A percentile compares a stretch with the other conserved stretches of the same genome.
Evolutionary conservation across 1,139 yeast genomes (phyloP).

Genomic region (Lodderomyces orthopsilosis): DNA sequence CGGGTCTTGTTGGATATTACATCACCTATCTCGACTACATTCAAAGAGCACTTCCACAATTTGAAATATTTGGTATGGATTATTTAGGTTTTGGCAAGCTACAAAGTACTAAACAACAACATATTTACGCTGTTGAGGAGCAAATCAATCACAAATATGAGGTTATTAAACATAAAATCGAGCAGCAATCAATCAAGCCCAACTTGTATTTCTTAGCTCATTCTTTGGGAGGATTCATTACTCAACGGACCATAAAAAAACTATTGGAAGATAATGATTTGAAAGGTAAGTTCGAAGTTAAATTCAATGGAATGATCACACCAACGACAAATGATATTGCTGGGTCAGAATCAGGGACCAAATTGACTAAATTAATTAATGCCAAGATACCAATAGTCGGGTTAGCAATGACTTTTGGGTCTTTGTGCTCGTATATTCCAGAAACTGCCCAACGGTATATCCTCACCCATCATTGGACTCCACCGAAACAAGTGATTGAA

Average conservation of each 20-base stretch:
- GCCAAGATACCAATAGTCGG: slow-evolving; percentile 32
- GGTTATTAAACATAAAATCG: slow-evolving; percentile 31
- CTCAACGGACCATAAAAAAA: slow-evolving; percentile 49
- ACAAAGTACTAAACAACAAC: neutral
- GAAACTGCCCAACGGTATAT: slow-evolving; percentile 12
- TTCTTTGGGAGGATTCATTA: slow-evolving; percentile 59
- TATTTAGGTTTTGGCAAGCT: slow-evolving; percentile 44
- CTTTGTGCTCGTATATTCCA: slow-evolving; percentile 21
- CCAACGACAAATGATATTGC: slow-evolving; percentile 63
- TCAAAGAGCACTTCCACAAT: slow-evolving; percentile 40
- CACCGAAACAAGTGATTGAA: slow-evolving; percentile 1
- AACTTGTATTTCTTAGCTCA: slow-evolving; percentile 53
- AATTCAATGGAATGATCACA: slow-evolving; percentile 57
- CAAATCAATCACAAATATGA: slow-evolving; percentile 52
- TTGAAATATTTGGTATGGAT: slow-evolving; percentile 52
- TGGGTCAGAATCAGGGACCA: slow-evolving; percentile 47
- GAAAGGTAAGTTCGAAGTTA: slow-evolving; percentile 21
- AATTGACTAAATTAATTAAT: slow-evolving; percentile 29
- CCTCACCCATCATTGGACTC: slow-evolving; percentile 6
- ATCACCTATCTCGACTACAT: slow-evolving; percentile 46
- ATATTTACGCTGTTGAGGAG: slow-evolving; percentile 39
- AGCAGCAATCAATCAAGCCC: slow-evolving; percentile 16
- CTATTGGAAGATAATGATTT: slow-evolving; percentile 21
- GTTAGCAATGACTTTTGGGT: slow-evolving; percentile 20
- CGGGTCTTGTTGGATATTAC: slow-evolving; percentile 62